Base-by-base conservation (phyloP, 164 flowering plant species). In the Paratinospora sagittata region DNA sequence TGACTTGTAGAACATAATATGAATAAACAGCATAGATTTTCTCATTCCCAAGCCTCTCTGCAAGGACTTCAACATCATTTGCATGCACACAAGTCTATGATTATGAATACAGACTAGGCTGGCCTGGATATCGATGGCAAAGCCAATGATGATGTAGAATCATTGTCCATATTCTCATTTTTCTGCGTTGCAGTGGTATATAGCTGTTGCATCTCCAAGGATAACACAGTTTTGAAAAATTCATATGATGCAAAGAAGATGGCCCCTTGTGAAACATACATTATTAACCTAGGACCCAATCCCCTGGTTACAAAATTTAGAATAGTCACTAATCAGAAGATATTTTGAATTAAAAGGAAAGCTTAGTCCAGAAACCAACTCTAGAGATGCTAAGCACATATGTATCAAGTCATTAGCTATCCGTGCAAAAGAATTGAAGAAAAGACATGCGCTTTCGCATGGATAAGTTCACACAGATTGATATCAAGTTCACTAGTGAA, bases 261-360 rank as follows among this genome's bases (percentile, higher is more conserved):
- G 16, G 96, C 97, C 73, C 99, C 99, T 84, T 92, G 99, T 37
- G 96, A 81, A 85, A 95, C 80, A 41, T 91, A 92, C 92, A 95
- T 92, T 8, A 88, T 77, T 80, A 95, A 73, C 74, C 99, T 87
- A 19, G 98, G 95, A 70, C 87, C 81, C 81, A 95, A 79, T 36
- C 99, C 99, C 90, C 98, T 92, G 87, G 65, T 49, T 23, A 73
- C 26, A 67, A 58, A 63, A 62, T 67, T 1, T 58, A 26, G 57
- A 64, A 60, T 10, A 73, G 45, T 37, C 65, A 26, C 14, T 26
- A 19, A 21, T 71, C 37, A 49, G 58, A 43, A 13, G 41, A 21
- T 27, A 61, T 27, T 27, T 8, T 43, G 34, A 3, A 19, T 13
- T 17, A 61, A 10, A 13, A 39, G 8, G 43, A 12, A 7, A 6